Evolutionary conservation across 371 early-diverging fungal genomes (phyloP), one percentile per base, ranked within the genome.

Genomic region (Nematocida minor): DNA sequence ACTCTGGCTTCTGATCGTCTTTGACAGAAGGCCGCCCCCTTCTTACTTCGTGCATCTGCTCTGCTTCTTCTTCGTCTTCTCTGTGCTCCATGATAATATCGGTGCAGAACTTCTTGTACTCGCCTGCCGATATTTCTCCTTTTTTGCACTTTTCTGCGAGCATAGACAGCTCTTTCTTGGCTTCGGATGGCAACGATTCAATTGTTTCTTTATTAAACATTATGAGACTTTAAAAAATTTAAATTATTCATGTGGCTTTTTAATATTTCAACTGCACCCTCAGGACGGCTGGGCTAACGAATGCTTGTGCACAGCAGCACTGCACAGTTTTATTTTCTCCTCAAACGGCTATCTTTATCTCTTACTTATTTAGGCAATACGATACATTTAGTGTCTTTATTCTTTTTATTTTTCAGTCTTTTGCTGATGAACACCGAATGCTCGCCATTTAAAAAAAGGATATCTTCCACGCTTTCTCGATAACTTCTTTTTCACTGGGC

Each of bases 1-100:
- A 67, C 48, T 86, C 86, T 34, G 85, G 80, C 55, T 86, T 86
- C 47, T 83, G 82, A 22, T 84, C 86, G 18, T 79, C 69, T 44
- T 79, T 67, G 4, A 4, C 31, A 11, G 67, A 44, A 25, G 60
- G 79, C 69, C 63, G 54, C 40, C 42, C 66, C 38, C 64, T 68
- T 48, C 70, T 78, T 6, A 36, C 22, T 44, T 48, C 60, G 2
- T 32, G 57, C 16, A 27, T 14, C 14, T 7, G 25, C 25, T 64
- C 27, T 9, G 38, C 63, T 44, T 68, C 53, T 32, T 47, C 64
- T 22, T 49, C 34, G 4, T 48, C 62, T 32, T 68, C 80, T 25
- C 22, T 18, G 9, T 64, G 40, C 36, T 70, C 48, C 18, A 14
- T 25, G 14, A 80, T 38, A 16, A 69, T 18, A 42, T 57, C 64